phyloP scores from a whole-genome alignment of 306 rosid species.

The Carpinus fangiana region DNA sequence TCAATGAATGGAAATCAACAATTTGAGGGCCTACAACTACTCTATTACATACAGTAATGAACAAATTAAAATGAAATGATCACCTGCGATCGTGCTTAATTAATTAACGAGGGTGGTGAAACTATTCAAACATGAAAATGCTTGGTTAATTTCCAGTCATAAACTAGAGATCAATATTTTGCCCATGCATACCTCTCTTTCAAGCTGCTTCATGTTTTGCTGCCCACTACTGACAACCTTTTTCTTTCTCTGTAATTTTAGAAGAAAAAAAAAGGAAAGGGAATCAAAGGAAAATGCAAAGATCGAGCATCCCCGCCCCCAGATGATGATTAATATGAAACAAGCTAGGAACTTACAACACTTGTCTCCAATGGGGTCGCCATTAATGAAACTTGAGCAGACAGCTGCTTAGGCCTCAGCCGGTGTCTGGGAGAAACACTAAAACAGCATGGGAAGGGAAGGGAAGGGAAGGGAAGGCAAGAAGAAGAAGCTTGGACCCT shows the following conservation, averaged over 20 bases:
- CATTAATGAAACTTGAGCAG: conserved; percentile 39
- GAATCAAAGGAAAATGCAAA: background rate
- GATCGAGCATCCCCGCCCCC: no score
- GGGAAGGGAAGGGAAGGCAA: conserved; percentile 32
- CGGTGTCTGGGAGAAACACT: conserved; percentile 36
- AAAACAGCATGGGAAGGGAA: conserved; percentile 29
- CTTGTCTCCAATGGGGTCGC: conserved; percentile 37
- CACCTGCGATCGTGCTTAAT: background rate
- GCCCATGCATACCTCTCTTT: conserved; percentile 65
- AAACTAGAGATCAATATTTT: background rate
- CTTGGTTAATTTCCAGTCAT: background rate
- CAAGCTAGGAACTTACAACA: conserved; percentile 37
- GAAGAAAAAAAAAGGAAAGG: background rate
- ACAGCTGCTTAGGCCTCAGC: conserved; percentile 22
- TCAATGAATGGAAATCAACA: background rate
- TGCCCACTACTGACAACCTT: conserved; percentile 46
- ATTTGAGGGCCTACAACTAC: background rate
- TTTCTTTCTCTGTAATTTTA: conserved; percentile 60
- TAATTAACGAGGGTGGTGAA: background rate
- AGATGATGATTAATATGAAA: background rate
- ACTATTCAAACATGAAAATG: background rate
- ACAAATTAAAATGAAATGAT: background rate
- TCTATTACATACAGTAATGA: background rate
- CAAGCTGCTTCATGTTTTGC: conserved; percentile 70
- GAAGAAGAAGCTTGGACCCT: conserved; percentile 41